Evolutionary conservation across 2,329 filamentous ascomycete species (phyloP), one percentile per base, ranked within the genome.

Genomic region (Diplodia seriata): DNA sequence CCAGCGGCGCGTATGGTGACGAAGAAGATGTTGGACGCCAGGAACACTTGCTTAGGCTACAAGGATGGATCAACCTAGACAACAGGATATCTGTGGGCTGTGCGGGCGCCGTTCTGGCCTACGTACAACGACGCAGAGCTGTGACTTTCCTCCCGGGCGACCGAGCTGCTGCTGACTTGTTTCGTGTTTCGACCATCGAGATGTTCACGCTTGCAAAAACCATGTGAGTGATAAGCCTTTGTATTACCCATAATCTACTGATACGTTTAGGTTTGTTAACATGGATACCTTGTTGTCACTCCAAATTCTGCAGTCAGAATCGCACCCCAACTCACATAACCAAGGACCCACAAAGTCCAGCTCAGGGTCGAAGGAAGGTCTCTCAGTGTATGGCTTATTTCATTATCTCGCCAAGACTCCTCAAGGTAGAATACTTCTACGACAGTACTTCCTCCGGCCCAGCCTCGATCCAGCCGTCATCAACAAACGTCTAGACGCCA

Each of bases 341-440:
- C 90, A 91, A 79, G 91, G 91, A 0, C 87, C 89, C 2, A 86
- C 84, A 7, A 86, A 83, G 70, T 83, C 84, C 36, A 85, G 82
- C 31, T 87, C 85, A 1, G 89, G 86, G 23, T 85, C 86, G 0
- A 97, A 94, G 76, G 93, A 97, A 79, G 91, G 88, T 18, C 83
- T 95, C 1, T 98, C 92, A 0, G 81, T 97, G 0, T 97, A 91
- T 76, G 94, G 92, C 0, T 81, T 98, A 0, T 96, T 97, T 70
- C 88, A 90, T 68, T 84, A 88, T 67, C 81, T 95, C 36, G 89
- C 91, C 31, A 86, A 86, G 67, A 97, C 93, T 3, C 85, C 91
- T 0, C 93, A 97, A 76, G 95, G 95, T 0, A 92, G 88, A 72
- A 75, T 81, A 31, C 85, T 86, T 53, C 83, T 99, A 5, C 89